Conservation (phyloP, 139 green algal species). For the Chlamydomonas sphaeroides region DNA sequence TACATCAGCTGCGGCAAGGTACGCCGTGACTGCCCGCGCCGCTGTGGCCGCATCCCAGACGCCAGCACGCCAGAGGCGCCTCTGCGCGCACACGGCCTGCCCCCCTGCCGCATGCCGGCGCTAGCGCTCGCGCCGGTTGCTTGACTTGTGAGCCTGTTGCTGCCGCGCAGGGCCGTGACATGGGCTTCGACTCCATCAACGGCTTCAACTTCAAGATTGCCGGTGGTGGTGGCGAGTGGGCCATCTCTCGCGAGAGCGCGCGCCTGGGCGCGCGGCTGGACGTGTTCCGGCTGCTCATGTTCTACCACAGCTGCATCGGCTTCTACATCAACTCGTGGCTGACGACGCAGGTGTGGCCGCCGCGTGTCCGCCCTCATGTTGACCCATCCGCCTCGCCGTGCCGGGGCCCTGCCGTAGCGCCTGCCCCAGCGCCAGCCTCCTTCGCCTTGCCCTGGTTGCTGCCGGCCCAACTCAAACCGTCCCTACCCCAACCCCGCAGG, state of each 20-base stretch:
- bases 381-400: too few relatives aligned
- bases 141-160: too few relatives aligned
- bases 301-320: constrained; percentile 58
- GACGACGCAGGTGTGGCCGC: constrained; percentile 27
- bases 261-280: constrained; percentile 68
- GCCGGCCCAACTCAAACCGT: too few relatives aligned
- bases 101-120: too few relatives aligned
- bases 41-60: too few relatives aligned
- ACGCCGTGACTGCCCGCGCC: too few relatives aligned
- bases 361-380: too few relatives aligned
- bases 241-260: constrained; percentile 77
- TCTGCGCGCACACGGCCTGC: too few relatives aligned
- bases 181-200: constrained; percentile 94
- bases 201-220: constrained; percentile 89
- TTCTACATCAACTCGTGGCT: constrained; percentile 62
- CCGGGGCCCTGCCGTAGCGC: background rate
- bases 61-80: too few relatives aligned
- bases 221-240: constrained; percentile 86
- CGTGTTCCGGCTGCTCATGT: constrained; percentile 54
- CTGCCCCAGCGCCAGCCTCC: background rate
- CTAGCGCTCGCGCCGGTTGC: too few relatives aligned
- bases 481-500: background rate
- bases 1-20: constrained; percentile 71
- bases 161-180: constrained; percentile 80
- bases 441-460: background rate